Evolutionary conservation across 1,284 basidiomycete genomes (phyloP), one percentile per base, ranked within the genome.

Genomic region (Ustilago crameri): DNA sequence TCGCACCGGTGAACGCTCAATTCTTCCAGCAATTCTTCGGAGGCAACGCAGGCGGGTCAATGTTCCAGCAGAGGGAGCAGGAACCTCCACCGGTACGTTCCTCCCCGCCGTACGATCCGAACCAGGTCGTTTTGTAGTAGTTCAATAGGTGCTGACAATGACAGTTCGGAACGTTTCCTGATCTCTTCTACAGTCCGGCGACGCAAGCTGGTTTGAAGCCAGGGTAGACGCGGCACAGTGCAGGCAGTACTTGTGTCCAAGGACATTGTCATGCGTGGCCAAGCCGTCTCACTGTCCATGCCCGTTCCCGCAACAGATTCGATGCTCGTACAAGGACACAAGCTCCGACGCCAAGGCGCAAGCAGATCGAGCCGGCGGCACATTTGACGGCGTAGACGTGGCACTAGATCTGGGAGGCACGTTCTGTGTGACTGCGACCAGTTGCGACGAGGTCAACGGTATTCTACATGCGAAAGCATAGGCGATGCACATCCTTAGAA

Each of bases 251-350:
- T 60, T 80, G 18, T 80, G 78, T 49, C 78, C 78, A 10, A 65
- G 74, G 22, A 80, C 78, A 5, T 72, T 80, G 3, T 73, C 72
- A n/a, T 80, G 78, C 58, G 78, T 80, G n/a, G 44, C 64, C 9
- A 62, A 63, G 20, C 78, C 78, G n/a, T 70, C 75, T 9, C 64
- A 79, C 42, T 80, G 78, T 49, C 78, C 78, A 23, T 80, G 78
- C 32, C 78, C 78, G 3, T 76, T 80, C 48, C 74, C 71, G 20
- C 76, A 80, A 42, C 73, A 77, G 60, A 67, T 69, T 10, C 61
- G 75, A 26, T 77, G 75, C 57, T 55, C 74, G 2, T 77, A 71
- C 47, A 59, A 62, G 24, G 75, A 78, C 49, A 49, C 72, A 5
- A 54, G 55, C 48, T 67, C 63, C 0, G 41, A 10, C 1, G 60